Percentiles rank a stretch among this genome's conserved stretches.
Conservation (phyloP, 306 rosid genomes). For the Argentina anserina region DNA sequence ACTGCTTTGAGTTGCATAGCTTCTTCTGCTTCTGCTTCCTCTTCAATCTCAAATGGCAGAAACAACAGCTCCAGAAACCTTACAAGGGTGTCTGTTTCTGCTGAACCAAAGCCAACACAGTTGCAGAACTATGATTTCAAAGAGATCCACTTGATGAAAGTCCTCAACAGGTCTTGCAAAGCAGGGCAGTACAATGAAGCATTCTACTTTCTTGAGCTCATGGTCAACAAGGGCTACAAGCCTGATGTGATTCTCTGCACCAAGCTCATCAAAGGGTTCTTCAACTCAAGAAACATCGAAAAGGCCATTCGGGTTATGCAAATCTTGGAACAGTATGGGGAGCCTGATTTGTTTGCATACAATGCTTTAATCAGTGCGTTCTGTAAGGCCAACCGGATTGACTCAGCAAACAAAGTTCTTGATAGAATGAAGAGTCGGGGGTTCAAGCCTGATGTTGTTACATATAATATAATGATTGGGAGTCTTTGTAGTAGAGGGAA, state of each 20-base stretch:
- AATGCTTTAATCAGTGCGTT: constrained; percentile 74
- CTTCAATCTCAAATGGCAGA: constrained; percentile 26
- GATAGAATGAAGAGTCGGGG: constrained; percentile 68
- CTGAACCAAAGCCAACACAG: constrained; percentile 31
- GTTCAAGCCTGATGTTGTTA: constrained; percentile 63
- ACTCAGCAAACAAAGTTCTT: constrained; percentile 55
- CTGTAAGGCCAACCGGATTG: constrained; percentile 55
- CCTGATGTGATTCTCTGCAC: constrained; percentile 76
- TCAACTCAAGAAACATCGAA: constrained; percentile 45
- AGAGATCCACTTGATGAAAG: constrained; percentile 56
- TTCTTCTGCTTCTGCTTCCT: constrained; percentile 19
- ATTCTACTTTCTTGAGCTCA: constrained; percentile 59
- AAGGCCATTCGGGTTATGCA: constrained; percentile 70
- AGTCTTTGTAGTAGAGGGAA: constrained; percentile 64
- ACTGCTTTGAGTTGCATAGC: constrained; percentile 30
- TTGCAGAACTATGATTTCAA: constrained; percentile 28
- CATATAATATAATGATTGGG: constrained; percentile 81
- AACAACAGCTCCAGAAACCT: constrained; percentile 29
- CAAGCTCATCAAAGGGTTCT: constrained; percentile 70
- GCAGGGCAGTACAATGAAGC: constrained; percentile 62
- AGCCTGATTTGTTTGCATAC: constrained; percentile 74
- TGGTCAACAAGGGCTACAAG: constrained; percentile 58
- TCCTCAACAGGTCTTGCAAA: constrained; percentile 57
- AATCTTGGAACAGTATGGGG: constrained; percentile 65
- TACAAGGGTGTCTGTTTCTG: constrained; percentile 22